Conservation (phyloP, 2,329 filamentous ascomycete species). For the Aureobasidium sp. region DNA sequence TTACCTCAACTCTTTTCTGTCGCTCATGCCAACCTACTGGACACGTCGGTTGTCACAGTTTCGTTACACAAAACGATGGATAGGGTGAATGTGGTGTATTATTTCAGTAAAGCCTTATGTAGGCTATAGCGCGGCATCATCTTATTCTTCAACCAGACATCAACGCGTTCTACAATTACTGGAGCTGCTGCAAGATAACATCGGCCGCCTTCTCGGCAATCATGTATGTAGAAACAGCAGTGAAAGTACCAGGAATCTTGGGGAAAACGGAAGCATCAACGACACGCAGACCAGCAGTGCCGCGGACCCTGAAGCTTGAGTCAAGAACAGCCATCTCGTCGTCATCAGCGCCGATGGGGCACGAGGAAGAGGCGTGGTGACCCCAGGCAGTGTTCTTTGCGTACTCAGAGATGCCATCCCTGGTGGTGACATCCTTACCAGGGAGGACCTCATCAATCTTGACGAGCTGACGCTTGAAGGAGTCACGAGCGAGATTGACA, state of each 20-base stretch:
- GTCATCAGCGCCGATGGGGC: conserved; percentile 47
- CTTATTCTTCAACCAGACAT: too few relatives aligned
- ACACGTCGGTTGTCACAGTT: too few relatives aligned
- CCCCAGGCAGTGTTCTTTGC: conserved; percentile 48
- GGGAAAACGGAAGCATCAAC: conserved; percentile 57
- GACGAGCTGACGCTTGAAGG: conserved; percentile 25
- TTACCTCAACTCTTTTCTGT: too few relatives aligned
- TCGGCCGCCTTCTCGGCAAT: conserved; percentile 57
- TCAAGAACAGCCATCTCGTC: conserved; percentile 53
- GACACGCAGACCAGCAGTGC: conserved; percentile 50
- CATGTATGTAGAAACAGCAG: conserved; percentile 48
- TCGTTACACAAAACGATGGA: too few relatives aligned
- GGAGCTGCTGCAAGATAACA: conserved; percentile 35
- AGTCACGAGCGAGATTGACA: conserved; percentile 45
- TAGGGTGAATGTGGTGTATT: too few relatives aligned
- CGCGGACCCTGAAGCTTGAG: conserved; percentile 50
- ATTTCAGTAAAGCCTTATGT: too few relatives aligned
- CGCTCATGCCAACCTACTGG: too few relatives aligned
- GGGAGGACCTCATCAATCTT: conserved; percentile 40
- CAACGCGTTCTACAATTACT: background rate
- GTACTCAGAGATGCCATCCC: conserved; percentile 41
- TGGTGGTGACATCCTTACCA: conserved; percentile 28
- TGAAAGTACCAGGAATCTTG: conserved; percentile 49
- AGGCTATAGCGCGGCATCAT: too few relatives aligned
- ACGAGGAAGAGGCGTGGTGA: conserved; percentile 52